These are phyloP conservation scores for Alternaria alternata DNA, from an alignment of 2,329 filamentous ascomycete species.

Conservation along the genomic window DNA sequence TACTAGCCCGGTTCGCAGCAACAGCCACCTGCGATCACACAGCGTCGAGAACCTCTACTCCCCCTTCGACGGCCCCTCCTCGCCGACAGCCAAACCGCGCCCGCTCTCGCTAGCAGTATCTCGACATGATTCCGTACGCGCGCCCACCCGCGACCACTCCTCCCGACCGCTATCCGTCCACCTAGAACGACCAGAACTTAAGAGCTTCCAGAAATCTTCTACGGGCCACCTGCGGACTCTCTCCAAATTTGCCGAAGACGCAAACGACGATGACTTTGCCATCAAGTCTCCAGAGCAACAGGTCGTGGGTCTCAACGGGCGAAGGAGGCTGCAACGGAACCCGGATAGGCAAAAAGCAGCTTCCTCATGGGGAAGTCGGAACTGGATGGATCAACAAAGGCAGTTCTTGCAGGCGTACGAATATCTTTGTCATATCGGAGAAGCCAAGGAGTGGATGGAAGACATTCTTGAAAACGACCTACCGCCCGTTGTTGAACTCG, in stretches of 20 bases:
- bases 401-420: constrained; percentile 98
- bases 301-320: constrained; percentile 85
- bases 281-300: constrained; percentile 82
- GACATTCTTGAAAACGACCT: constrained; percentile 85
- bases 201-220: constrained; percentile 84
- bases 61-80: constrained; percentile 57
- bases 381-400: constrained; percentile 99
- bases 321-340: constrained; percentile 79
- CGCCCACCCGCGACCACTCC: constrained; percentile 46
- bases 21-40: constrained; percentile 44
- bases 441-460: constrained; percentile 99
- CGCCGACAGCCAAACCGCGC: constrained; percentile 54
- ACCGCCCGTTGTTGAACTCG: constrained; percentile 90
- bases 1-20: constrained; percentile 27
- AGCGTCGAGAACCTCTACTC: constrained; percentile 52
- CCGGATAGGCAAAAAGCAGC: constrained; percentile 63
- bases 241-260: constrained; percentile 80
- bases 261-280: constrained; percentile 79
- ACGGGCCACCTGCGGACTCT: constrained; percentile 89
- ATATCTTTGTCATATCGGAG: constrained; percentile 97
- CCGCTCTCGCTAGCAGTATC: constrained; percentile 54
- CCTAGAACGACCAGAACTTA: constrained; percentile 67
- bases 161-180: constrained; percentile 43
- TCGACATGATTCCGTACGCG: constrained; percentile 49
- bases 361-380: constrained; percentile 76